phyloP scores from a whole-genome alignment of 2,329 filamentous ascomycete species.

The Penicillium sp. region DNA sequence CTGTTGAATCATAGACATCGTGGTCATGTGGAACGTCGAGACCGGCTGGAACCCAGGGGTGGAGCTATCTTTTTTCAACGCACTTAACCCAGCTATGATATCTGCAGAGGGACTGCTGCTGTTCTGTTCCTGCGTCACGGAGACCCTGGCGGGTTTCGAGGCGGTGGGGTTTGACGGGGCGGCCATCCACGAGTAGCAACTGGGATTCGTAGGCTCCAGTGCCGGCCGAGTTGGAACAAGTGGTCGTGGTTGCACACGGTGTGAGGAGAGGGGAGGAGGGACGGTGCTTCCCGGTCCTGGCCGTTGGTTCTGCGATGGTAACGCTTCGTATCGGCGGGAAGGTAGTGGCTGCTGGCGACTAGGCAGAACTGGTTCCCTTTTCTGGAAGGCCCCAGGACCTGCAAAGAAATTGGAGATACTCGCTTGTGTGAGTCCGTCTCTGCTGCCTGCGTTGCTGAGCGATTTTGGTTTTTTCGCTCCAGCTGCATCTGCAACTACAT shows the following conservation, averaged over 20 bases:
- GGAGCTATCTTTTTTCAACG: constrained; percentile 27
- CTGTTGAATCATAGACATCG: constrained; percentile 36
- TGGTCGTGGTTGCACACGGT: constrained; percentile 34
- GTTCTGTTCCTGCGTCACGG: constrained; percentile 13
- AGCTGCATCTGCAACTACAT: constrained; percentile 5
- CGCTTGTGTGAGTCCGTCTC: constrained; percentile 47
- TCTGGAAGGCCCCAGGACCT: constrained; percentile 22
- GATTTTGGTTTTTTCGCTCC: constrained; percentile 29
- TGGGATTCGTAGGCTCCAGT: constrained; percentile 31
- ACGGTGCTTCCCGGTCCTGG: constrained; percentile 15
- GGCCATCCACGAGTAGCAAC: constrained; percentile 37
- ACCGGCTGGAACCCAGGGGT: constrained; percentile 27
- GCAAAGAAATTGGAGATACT: constrained; percentile 53
- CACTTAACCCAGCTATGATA: constrained; percentile 17
- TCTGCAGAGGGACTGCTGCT: constrained; percentile 5
- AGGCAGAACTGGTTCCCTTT: constrained; percentile 11
- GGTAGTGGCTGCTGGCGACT: constrained; percentile 10
- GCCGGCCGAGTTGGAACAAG: constrained; percentile 32
- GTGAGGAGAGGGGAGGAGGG: constrained; percentile 23
- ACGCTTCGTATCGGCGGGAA: constrained; percentile 12
- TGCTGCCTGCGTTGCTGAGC: constrained; percentile 31
- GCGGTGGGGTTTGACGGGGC: constrained; percentile 21
- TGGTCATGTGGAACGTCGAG: constrained; percentile 40
- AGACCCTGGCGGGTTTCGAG: constrained; percentile 18
- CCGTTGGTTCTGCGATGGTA: constrained; percentile 8